Evolutionary conservation across 345 rosid species (phyloP).

Genomic region (Euclidium syriacum): DNA sequence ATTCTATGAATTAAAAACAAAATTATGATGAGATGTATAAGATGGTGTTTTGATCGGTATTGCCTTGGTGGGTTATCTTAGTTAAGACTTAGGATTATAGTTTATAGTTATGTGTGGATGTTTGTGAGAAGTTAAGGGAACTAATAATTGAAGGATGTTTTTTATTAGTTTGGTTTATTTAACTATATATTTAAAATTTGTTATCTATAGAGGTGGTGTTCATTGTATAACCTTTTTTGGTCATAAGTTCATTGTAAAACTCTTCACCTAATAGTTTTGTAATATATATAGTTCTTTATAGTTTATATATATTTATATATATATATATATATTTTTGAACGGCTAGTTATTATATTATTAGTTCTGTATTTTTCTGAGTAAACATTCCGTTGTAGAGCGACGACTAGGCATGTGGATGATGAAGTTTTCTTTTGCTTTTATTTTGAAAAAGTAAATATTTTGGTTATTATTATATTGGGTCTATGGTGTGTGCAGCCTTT

Average conservation of each 20-base stretch:
- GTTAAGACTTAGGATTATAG: not conserved
- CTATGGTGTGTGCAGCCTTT: constrained; percentile 16
- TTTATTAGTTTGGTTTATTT: not conserved
- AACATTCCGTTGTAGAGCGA: constrained; percentile 2
- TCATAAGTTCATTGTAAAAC: too few species aligned
- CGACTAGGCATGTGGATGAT: constrained; percentile 33
- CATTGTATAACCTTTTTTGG: too few species aligned
- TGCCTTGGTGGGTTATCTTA: constrained; percentile 4
- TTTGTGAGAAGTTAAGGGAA: not conserved
- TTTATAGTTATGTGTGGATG: constrained; percentile 8
- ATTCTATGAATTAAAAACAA: too few species aligned
- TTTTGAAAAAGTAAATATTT: not conserved
- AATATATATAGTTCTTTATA: too few species aligned
- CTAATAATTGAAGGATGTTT: constrained; percentile 8
- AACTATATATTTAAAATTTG: not conserved
- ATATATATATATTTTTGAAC: not conserved
- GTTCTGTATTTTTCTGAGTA: not conserved
- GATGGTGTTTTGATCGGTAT: not conserved
- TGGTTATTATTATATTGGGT: not conserved
- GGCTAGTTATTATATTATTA: not conserved
- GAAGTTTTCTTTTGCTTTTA: constrained; percentile 17
- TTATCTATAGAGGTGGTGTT: not conserved
- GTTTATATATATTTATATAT: not conserved
- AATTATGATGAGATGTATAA: not conserved
- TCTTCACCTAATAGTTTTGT: too few species aligned